Base-by-base conservation (phyloP, 768 basidiomycete species). In the Kwoniella heveanensis region DNA sequence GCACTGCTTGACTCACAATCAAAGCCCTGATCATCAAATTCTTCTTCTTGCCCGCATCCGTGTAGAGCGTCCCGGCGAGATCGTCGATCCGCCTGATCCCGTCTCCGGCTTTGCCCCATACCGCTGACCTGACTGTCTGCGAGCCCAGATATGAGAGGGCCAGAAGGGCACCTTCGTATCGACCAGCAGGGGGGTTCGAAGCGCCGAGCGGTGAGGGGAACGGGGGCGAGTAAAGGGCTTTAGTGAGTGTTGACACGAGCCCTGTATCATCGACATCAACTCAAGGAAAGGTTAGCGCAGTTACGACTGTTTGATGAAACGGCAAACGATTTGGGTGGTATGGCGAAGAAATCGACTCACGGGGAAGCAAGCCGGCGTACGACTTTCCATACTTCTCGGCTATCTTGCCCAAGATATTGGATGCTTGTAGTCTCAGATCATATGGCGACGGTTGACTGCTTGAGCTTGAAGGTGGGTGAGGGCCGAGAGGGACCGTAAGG, bases 161-260 rank as follows among this genome's bases (percentile, higher is more conserved):
- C 1, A 92, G 86, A 36, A 97, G 87, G 0, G 94, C 91, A 47
- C 95, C 92, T 79, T 94, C 90, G 58, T 92, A 84, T 7, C 91
- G 90, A 6, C 91, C 92, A 21, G 86, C 84, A 22, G 80, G 76
- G 9, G 71, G 71, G n/a, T 55, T 48, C 0, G 57, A 21, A 3
- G 71, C 67, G 12, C 76, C 76, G 13, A 72, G 60, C 2, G 76
- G 72, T 21, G 79, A 76, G 24, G 71, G 73, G 56, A 66, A 66
- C 19, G 77, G 71, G 37, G 73, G 64, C 22, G 68, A 76, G 30
- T 66, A 84, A 1, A 98, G 86, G 0, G 93, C 92, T 12, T 93
- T 84, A 2, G 96, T 84, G 2, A 98, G 86, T 0, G 95, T 96
- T 78, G 96, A 96, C 84, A 93, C 91, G 52, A 97, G 89, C 15